Percentiles rank a stretch among this genome's conserved stretches.
These are phyloP conservation scores for Camelina sativa DNA, from an alignment of 345 rosid species.

Conservation along the genomic window DNA sequence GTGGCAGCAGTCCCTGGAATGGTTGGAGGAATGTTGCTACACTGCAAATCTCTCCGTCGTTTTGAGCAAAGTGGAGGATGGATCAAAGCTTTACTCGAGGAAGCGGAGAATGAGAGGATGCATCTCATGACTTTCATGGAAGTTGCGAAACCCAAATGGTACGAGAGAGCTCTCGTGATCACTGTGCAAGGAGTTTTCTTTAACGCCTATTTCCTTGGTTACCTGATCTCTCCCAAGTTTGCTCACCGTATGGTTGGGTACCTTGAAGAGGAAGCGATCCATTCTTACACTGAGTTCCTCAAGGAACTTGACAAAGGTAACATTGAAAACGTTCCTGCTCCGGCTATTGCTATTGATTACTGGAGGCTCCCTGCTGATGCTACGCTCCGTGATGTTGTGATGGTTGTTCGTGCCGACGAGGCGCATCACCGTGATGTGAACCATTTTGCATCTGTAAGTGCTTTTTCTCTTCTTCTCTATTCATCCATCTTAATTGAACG, in stretches of 20 bases:
- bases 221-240: conserved; percentile 71
- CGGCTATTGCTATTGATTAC: conserved; percentile 78
- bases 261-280: conserved; percentile 88
- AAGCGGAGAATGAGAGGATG: conserved; percentile 92
- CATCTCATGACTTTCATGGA: conserved; percentile 94
- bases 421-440: conserved; percentile 89
- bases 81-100: conserved; percentile 78
- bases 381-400: conserved; percentile 69
- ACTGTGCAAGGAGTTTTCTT: conserved; percentile 78
- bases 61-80: conserved; percentile 89
- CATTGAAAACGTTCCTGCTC: conserved; percentile 81
- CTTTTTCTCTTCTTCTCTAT: neutral
- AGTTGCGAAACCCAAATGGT: conserved; percentile 72
- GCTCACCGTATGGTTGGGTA: conserved; percentile 83
- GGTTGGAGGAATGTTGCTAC: conserved; percentile 81
- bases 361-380: conserved; percentile 70
- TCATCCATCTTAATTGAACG: neutral
- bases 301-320: conserved; percentile 79
- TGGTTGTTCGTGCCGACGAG: conserved; percentile 74
- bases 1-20: conserved; percentile 89
- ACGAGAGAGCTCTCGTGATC: conserved; percentile 73
- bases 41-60: conserved; percentile 69
- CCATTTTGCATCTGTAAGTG: conserved; percentile 78
- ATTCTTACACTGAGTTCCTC: conserved; percentile 79
- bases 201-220: conserved; percentile 76